Evolutionary conservation across 1,284 basidiomycete genomes (phyloP), one percentile per base, ranked within the genome.

Genomic region (Stereum hirsutum): DNA sequence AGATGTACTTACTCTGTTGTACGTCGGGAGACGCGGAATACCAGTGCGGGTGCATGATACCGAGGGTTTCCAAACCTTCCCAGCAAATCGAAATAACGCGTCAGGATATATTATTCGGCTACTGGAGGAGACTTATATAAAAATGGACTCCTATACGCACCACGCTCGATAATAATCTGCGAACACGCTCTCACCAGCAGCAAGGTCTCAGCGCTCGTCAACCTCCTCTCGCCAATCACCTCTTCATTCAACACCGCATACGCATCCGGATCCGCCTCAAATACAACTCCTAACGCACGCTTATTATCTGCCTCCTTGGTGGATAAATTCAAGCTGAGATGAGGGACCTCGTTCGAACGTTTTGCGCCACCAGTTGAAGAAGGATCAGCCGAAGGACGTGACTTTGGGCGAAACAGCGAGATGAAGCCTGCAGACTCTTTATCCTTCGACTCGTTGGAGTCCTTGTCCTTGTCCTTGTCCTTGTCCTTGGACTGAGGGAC

Each of bases 1-100:
- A n/a, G n/a, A n/a, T n/a, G n/a, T n/a, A n/a, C n/a, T n/a, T n/a
- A n/a, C n/a, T 75, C 52, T 73, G 75, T 57, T 88, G 85, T 25
- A 70, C 60, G 10, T 76, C 72, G 7, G 74, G 73, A 14, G 81
- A 84, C 14, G 84, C 68, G 34, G 83, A 81, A 54, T 83, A 69
- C 83, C 81, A 88, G 56, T 87, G 80, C 4, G 85, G 82, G 53
- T 82, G 80, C 81, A 88, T 87, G 32, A 88, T 69, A 24, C 84
- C 84, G 39, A 84, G 75, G 2, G 78, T 78, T 57, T 85, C 82
- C 40, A 85, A 64, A 23, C 83, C 83, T 87, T 48, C 2, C 31
- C 40, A 17, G 21, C 34, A 42, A 6, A 7, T 4, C 20, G 21
- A 4, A 17, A 26, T 27, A 15, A 37, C 14, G 32, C 7, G n/a